These are phyloP conservation scores for Thuidium tamariscinum DNA, from an alignment of 225 moss, liverwort and hornwort species.

Conservation along the genomic window DNA sequence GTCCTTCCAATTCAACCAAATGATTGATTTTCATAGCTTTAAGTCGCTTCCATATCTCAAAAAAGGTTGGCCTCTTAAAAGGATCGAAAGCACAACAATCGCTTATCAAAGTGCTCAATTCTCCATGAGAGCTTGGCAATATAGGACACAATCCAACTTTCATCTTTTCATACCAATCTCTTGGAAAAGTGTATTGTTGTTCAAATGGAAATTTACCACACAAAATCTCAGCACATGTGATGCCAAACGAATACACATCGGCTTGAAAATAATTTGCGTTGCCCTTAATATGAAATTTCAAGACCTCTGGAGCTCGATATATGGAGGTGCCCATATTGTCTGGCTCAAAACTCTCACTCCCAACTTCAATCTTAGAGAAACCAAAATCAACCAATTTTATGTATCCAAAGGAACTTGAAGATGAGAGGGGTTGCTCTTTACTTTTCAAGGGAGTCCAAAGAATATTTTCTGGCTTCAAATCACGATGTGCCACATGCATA, in stretches of 20 bases:
- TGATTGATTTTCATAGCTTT: not conserved
- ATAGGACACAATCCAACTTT: not conserved
- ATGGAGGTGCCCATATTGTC: not conserved
- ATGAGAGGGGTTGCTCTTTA: not conserved
- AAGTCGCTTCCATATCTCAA: not conserved
- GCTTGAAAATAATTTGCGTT: not conserved
- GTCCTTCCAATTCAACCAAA: not conserved
- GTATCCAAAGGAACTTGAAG: not conserved
- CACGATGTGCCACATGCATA: not conserved
- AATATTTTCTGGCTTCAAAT: not conserved
- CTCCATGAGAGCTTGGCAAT: not conserved
- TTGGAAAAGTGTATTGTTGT: not conserved
- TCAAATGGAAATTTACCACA: not conserved
- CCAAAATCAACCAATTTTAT: not conserved
- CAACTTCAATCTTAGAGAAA: not conserved
- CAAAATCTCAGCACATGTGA: not conserved
- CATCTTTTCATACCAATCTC: not conserved
- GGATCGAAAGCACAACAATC: not conserved
- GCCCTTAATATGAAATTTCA: fast-evolving
- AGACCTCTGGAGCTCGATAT: not conserved
- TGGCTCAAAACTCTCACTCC: not conserved
- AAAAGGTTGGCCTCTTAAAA: not conserved
- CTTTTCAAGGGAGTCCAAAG: not conserved
- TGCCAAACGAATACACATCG: not conserved
- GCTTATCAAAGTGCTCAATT: not conserved